These are phyloP conservation scores for Eleusine indica DNA, from an alignment of 176 grass and related monocot genomes.

Conservation along the genomic window DNA sequence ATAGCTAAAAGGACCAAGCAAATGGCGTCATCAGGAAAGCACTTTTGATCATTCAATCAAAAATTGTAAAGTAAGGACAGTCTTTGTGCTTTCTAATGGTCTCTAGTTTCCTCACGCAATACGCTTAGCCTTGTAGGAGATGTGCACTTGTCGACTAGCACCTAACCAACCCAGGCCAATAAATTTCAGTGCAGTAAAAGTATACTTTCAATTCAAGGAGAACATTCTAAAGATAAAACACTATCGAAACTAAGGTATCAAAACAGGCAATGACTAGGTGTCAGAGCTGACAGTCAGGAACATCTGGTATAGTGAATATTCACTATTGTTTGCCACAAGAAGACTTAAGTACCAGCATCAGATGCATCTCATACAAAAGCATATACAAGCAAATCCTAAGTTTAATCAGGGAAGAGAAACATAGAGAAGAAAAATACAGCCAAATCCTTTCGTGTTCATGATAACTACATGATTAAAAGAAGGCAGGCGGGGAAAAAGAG, in stretches of 20 bases:
- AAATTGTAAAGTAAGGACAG: conserved; percentile 20
- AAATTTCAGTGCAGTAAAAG: conserved; percentile 19
- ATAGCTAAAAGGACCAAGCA: conserved; percentile 35
- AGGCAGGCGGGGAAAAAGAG: not conserved
- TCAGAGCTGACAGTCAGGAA: conserved; percentile 2
- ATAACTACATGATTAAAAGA: conserved; percentile 18
- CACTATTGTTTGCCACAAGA: conserved; percentile 6
- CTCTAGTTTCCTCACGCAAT: conserved; percentile 50
- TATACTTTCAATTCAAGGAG: conserved; percentile 17
- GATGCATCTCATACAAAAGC: not conserved
- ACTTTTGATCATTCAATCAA: conserved; percentile 22
- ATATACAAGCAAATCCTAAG: not conserved
- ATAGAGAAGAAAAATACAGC: conserved; percentile 4
- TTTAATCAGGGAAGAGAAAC: not conserved
- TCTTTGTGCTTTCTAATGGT: conserved; percentile 38
- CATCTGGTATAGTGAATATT: not conserved
- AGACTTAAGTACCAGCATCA: not conserved
- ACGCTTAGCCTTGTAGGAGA: conserved; percentile 47
- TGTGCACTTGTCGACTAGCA: conserved; percentile 47
- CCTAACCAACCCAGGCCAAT: conserved; percentile 8
- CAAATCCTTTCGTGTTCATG: not conserved
- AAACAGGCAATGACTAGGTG: conserved; percentile 1
- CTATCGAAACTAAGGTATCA: not conserved
- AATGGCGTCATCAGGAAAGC: conserved; percentile 44
- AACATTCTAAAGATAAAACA: conserved; percentile 2